Base-by-base conservation (phyloP, 768 basidiomycete species). In the Plicaturopsis crispa region DNA sequence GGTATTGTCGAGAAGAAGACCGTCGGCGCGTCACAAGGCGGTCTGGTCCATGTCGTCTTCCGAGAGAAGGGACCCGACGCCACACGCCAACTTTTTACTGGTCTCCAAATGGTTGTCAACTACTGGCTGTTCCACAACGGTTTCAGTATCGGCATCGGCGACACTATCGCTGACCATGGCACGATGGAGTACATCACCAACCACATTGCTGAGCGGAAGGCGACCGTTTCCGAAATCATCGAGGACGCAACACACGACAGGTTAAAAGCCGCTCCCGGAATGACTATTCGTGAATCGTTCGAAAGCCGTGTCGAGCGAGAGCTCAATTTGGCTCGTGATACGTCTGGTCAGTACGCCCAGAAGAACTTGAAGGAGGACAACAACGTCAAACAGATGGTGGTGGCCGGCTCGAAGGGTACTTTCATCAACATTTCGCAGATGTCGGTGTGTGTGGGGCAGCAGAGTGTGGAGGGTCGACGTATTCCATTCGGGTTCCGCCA, bases 321-420 rank as follows among this genome's bases (percentile, higher is more conserved):
- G 56, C 75, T 99, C 51, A 97, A 99, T 58, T 67, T 83, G 60
- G 96, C 94, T 48, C 91, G 93, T 72, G 96, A 98, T 55, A 75
- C 77, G 33, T 91, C 91, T 20, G 96, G 96, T 69, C 90, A 91
- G 56, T 87, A 83, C 32, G 94, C 93, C n/a, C 91, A 98, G 65
- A 84, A 91, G 65, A 84, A 84, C 55, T 69, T 98, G 73, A 98
- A 98, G 72, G 89, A 90, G 59, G 93, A 96, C 65, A 98, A 99
- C 72, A 97, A 98, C 51, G 93, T 98, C 68, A 99, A 98, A 73
- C 96, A 98, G 75, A 99, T 99, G 96, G 94, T 98, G 54, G 90
- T 94, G 5, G 93, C 96, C 7, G 96, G 96, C 18, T 96, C 96
- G 10, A 98, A 99, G 63, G 92, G 93, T 62, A 92, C 92, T 0